Evolutionary conservation across 73 alveolate species (phyloP).

Genomic region (Uronychia setigera): DNA sequence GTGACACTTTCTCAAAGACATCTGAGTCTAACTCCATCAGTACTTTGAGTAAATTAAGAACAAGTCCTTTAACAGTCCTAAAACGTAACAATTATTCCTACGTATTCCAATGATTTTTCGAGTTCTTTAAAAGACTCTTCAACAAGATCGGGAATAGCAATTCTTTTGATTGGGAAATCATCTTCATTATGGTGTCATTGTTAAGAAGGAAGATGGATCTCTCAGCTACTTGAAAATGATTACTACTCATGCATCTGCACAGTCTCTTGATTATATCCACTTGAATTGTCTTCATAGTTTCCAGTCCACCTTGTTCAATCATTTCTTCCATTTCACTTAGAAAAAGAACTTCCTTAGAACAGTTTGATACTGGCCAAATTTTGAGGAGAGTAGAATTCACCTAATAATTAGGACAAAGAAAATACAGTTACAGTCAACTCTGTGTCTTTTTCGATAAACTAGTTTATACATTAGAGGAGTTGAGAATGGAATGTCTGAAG

Average conservation of each 20-base stretch:
- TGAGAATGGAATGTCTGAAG: constrained; percentile 71
- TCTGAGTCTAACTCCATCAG: constrained; percentile 40
- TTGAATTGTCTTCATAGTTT: constrained; percentile 1
- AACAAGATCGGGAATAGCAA: constrained; percentile 26
- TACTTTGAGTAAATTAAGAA: constrained; percentile 64
- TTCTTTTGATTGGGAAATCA: constrained; percentile 12
- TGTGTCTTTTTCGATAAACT: constrained; percentile 77
- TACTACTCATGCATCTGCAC: constrained; percentile 46
- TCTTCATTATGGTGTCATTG: constrained; percentile 24
- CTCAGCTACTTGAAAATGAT: constrained; percentile 74
- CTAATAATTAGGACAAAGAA: constrained; percentile 27
- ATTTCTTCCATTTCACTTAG: constrained; percentile 84
- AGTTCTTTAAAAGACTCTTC: constrained; percentile 6
- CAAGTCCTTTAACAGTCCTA: constrained; percentile 70
- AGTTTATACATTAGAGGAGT: constrained; percentile 73
- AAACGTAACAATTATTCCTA: background rate
- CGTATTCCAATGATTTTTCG: constrained; percentile 41
- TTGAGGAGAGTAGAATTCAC: constrained; percentile 46
- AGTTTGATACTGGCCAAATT: constrained; percentile 87
- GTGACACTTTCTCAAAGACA: constrained; percentile 20
- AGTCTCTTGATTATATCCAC: constrained; percentile 29
- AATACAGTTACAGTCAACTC: constrained; percentile 61
- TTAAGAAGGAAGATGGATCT: constrained; percentile 37
- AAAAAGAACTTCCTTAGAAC: constrained; percentile 88
- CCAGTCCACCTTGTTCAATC: constrained; percentile 30